Evolutionary conservation across 371 early-diverging fungal species (phyloP).

Genomic region (Rhizomucor miehei): DNA sequence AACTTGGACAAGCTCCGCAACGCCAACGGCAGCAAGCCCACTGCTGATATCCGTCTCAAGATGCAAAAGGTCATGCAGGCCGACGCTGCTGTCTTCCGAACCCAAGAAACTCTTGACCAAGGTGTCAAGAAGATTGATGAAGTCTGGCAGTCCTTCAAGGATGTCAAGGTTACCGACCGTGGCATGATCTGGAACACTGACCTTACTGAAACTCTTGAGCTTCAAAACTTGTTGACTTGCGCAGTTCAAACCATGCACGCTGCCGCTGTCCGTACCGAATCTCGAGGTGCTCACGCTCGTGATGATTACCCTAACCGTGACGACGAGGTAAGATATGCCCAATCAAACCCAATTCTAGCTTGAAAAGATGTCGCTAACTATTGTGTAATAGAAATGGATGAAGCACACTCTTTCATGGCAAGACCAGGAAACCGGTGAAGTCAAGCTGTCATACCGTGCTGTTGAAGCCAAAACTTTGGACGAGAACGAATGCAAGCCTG

Average conservation of each 20-base stretch:
- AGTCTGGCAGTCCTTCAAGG: conserved; percentile 76
- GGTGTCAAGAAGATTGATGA: conserved; percentile 70
- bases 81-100: conserved; percentile 97
- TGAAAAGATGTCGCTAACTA: not conserved
- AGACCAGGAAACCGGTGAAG: conserved; percentile 76
- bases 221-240: conserved; percentile 96
- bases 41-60: conserved; percentile 86
- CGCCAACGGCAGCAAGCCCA: conserved; percentile 75
- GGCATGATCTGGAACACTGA: conserved; percentile 98
- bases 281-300: conserved; percentile 96
- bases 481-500: conserved; percentile 88
- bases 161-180: conserved; percentile 89
- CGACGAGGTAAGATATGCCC: conserved; percentile 41
- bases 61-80: conserved; percentile 98
- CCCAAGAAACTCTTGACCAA: conserved; percentile 82
- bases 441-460: conserved; percentile 80
- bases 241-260: conserved; percentile 97
- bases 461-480: conserved; percentile 86
- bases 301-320: conserved; percentile 72
- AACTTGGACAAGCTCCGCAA: conserved; percentile 92
- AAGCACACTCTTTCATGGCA: conserved; percentile 97
- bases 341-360: too few relatives aligned
- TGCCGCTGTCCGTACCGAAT: conserved; percentile 94
- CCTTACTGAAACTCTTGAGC: conserved; percentile 92
- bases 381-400: conserved; percentile 84